Evolutionary conservation across 805 yeast species (phyloP), one percentile per base, ranked within the genome.

Genomic region (Danielia oregonensis): DNA sequence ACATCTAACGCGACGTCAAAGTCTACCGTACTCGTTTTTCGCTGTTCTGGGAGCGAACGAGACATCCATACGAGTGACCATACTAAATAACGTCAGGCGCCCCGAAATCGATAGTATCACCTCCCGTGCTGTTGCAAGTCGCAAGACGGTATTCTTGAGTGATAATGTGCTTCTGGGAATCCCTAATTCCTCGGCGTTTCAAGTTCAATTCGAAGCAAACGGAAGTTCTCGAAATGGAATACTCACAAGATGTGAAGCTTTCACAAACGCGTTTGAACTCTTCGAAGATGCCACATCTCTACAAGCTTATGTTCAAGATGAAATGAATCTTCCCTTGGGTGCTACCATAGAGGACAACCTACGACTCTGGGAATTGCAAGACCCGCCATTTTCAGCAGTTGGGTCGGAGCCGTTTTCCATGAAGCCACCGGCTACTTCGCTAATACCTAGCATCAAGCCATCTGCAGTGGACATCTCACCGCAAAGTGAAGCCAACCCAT

Each of bases 401-500:
- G n/a, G n/a, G n/a, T n/a, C n/a, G n/a, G n/a, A n/a, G n/a, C n/a
- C n/a, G n/a, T n/a, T n/a, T n/a, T n/a, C n/a, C n/a, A 52, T 52
- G 57, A 44, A 27, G 21, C 49, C 54, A 12, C 52, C 49, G 1
- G 21, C 17, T 12, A 14, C 28, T 5, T 24, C 33, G 2, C 23
- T 26, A 3, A 13, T 17, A 5, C 31, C 21, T 3, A 12, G 30
- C 39, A 3, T 26, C 26, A 14, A 22, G 26, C 19, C 19, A 25
- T 4, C 19, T 18, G 9, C 26, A 11, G n/a, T 37, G 33, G 26
- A 36, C 35, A 15, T 38, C 3, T 42, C 51, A 7, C 54, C 54
- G 5, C 37, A 44, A 23, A 40, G 27, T 16, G 44, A 40, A 21
- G 36, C 36, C n/a, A 58, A 54, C 19, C 69, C 71, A 1, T 31